These are phyloP conservation scores for Ogataea nitratoaversa DNA, from an alignment of 805 yeast species.

Conservation along the genomic window DNA sequence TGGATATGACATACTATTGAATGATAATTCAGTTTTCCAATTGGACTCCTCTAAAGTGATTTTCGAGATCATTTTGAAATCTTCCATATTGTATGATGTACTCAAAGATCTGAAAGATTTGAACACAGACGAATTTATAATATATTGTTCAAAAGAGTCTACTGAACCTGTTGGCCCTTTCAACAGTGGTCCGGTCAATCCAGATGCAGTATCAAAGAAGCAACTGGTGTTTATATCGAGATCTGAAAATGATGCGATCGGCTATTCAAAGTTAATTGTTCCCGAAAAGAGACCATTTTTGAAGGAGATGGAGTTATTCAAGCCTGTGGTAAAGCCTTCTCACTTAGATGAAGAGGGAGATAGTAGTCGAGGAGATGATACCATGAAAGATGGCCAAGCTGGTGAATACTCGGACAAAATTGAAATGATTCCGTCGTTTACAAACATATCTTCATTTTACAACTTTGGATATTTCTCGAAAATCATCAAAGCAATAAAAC, in stretches of 20 bases:
- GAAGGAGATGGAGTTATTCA: slow-evolving; percentile 50
- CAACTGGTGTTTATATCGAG: slow-evolving; percentile 55
- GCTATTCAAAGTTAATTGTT: slow-evolving; percentile 59
- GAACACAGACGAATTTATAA: slow-evolving; percentile 45
- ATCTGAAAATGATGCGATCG: slow-evolving; percentile 57
- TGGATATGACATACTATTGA: slow-evolving; percentile 15
- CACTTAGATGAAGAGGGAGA: slow-evolving; percentile 10
- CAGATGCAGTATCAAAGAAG: slow-evolving; percentile 20
- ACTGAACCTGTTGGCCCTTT: not conserved
- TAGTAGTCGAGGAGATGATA: not conserved
- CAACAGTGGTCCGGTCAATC: slow-evolving; percentile 1
- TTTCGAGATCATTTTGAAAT: slow-evolving; percentile 50
- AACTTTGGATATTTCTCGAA: slow-evolving; percentile 46
- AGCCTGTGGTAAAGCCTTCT: slow-evolving; percentile 8
- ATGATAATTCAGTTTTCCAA: slow-evolving; percentile 30
- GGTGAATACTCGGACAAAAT: not conserved
- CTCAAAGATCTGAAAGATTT: slow-evolving; percentile 54
- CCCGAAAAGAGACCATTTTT: slow-evolving; percentile 61
- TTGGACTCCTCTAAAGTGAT: slow-evolving; percentile 38
- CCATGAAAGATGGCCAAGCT: not conserved
- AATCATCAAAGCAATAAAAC: slow-evolving; percentile 42
- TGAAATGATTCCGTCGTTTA: slow-evolving; percentile 19
- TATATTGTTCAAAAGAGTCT: slow-evolving; percentile 36
- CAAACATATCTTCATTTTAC: slow-evolving; percentile 42
- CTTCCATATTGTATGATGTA: slow-evolving; percentile 49